These are phyloP conservation scores for Mallotus japonicus DNA, from an alignment of 441 rosid genomes.

Conservation along the genomic window DNA sequence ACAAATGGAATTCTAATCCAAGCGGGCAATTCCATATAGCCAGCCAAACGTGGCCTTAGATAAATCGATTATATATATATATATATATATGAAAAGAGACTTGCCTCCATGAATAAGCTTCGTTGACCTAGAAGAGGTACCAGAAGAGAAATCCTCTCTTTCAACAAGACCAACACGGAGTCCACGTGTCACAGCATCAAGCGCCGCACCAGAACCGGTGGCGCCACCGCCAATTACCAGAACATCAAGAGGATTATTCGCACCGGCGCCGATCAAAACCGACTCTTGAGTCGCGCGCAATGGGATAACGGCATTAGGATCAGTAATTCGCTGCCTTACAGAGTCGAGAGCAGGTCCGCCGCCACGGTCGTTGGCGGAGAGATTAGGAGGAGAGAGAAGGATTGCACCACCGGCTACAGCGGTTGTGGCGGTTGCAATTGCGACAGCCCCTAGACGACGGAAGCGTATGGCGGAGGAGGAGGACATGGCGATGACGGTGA, in stretches of 20 bases:
- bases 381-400: constrained; percentile 39
- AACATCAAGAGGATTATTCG: constrained; percentile 68
- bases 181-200: constrained; percentile 83
- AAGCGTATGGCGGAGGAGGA: constrained; percentile 48
- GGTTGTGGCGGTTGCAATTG: constrained; percentile 46
- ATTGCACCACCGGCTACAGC: constrained; percentile 46
- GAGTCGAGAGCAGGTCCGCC: constrained; percentile 43
- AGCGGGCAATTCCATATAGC: too few relatives aligned
- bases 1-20: too few relatives aligned
- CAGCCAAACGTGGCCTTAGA: too few relatives aligned
- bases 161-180: constrained; percentile 90
- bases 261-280: constrained; percentile 48
- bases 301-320: constrained; percentile 56
- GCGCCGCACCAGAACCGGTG: constrained; percentile 91
- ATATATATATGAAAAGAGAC: not conserved
- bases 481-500: constrained; percentile 47
- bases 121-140: constrained; percentile 95
- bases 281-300: constrained; percentile 68
- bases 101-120: constrained; percentile 92
- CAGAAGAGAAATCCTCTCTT: constrained; percentile 92
- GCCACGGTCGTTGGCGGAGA: constrained; percentile 55
- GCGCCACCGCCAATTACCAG: constrained; percentile 96
- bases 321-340: constrained; percentile 48
- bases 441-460: constrained; percentile 58
- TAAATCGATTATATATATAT: not conserved